Evolutionary conservation across 306 rosid genomes (phyloP).

Genomic region (Trifolium fragiferum): DNA sequence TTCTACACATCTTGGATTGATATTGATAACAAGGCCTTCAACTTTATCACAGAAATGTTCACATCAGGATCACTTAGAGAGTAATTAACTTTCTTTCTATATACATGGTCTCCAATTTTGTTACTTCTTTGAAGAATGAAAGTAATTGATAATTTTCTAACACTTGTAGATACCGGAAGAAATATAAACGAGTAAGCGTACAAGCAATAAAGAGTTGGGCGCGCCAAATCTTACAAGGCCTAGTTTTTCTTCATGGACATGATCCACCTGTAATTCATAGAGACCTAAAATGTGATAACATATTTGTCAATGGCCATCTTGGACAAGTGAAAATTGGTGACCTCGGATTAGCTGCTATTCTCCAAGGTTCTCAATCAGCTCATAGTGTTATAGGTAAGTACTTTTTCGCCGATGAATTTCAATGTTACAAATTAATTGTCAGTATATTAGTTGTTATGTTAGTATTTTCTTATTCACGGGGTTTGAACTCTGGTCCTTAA

Average conservation of each 20-base stretch:
- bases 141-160: slow-evolving; percentile 15
- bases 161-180: slow-evolving; percentile 69
- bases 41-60: slow-evolving; percentile 89
- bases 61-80: slow-evolving; percentile 92
- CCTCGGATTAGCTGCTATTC: slow-evolving; percentile 87
- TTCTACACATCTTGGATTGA: slow-evolving; percentile 92
- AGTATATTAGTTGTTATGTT: neutral
- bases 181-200: slow-evolving; percentile 62
- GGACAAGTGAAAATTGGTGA: slow-evolving; percentile 98
- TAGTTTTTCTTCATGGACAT: slow-evolving; percentile 74
- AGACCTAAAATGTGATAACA: slow-evolving; percentile 91
- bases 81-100: slow-evolving; percentile 57
- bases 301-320: slow-evolving; percentile 94
- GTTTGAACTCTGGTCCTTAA: neutral
- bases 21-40: slow-evolving; percentile 70
- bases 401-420: slow-evolving; percentile 12
- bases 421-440: neutral
- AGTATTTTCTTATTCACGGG: neutral
- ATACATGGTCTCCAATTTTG: neutral
- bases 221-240: slow-evolving; percentile 78
- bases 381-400: slow-evolving; percentile 88
- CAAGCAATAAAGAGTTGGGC: slow-evolving; percentile 88
- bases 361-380: slow-evolving; percentile 74
- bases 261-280: slow-evolving; percentile 94
- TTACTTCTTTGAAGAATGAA: slow-evolving; percentile 2